Conservation (phyloP, 495 filamentous ascomycete genomes). For the Aspergillus egyptiacus region DNA sequence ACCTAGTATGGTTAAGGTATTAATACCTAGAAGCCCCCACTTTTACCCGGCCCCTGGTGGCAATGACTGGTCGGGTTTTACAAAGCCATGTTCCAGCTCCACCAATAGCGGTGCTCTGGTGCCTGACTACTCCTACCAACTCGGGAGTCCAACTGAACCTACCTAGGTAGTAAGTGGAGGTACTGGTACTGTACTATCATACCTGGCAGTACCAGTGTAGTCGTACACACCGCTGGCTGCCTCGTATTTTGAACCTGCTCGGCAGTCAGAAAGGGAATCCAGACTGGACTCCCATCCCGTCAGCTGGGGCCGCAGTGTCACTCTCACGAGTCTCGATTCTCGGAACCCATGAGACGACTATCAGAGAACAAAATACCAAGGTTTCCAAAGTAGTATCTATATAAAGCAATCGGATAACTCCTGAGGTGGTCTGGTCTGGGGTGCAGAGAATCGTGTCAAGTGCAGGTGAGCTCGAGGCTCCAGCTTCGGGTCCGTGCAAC, state of each 20-base stretch:
- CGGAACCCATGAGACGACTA: neutral
- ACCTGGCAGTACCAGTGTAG: neutral
- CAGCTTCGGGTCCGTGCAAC: neutral
- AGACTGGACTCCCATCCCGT: no score
- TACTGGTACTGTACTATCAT: no score
- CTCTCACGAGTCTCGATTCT: no score
- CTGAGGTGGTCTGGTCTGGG: no score
- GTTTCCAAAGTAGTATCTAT: no score
- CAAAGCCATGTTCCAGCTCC: neutral
- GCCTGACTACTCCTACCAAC: slow-evolving; percentile 1
- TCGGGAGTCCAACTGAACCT: no score
- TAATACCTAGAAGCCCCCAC: no score
- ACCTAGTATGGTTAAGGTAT: no score
- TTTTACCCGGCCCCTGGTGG: neutral
- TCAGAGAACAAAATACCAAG: neutral
- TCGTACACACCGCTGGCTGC: neutral
- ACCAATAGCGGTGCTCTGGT: slow-evolving; percentile 1
- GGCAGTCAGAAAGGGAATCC: no score
- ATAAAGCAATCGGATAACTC: no score
- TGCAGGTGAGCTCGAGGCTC: neutral
- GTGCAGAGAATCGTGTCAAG: neutral
- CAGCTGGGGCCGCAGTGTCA: no score
- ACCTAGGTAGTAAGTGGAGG: no score
- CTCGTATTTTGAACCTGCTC: neutral
- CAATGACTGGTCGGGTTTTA: neutral